phyloP scores from a whole-genome alignment of 805 yeast species.

The Candida ulmi region DNA sequence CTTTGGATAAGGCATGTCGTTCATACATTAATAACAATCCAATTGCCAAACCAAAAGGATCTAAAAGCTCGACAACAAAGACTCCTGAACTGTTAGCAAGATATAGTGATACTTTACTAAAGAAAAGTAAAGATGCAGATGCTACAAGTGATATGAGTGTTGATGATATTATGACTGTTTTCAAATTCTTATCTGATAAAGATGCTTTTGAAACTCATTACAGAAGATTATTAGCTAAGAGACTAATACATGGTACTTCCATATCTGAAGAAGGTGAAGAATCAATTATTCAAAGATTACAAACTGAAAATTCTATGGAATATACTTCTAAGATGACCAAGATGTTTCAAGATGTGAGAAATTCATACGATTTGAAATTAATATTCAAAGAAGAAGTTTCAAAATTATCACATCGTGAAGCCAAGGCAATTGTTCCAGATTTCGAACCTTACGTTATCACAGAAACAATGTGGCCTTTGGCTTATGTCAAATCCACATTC shows the following conservation, averaged over 20 bases:
- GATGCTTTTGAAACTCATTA: constrained; percentile 94
- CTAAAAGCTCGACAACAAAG: constrained; percentile 41
- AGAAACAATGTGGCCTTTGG: constrained; percentile 83
- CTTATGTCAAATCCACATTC: constrained; percentile 31
- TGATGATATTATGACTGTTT: constrained; percentile 80
- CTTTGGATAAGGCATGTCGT: constrained; percentile 86
- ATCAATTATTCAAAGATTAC: constrained; percentile 74
- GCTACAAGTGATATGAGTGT: constrained; percentile 66
- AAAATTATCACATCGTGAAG: constrained; percentile 24
- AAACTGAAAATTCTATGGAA: constrained; percentile 85
- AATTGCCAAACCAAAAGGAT: constrained; percentile 54
- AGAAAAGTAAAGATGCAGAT: constrained; percentile 64
- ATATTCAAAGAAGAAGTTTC: constrained; percentile 45
- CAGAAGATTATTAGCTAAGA: constrained; percentile 80
- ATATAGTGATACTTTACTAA: constrained; percentile 79
- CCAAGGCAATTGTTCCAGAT: constrained; percentile 35
- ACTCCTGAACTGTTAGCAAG: constrained; percentile 91
- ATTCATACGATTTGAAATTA: constrained; percentile 70
- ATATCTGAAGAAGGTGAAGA: constrained; percentile 81
- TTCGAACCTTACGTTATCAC: constrained; percentile 79
- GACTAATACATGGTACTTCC: constrained; percentile 83
- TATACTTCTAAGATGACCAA: constrained; percentile 91
- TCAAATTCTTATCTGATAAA: constrained; percentile 85
- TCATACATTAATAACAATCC: constrained; percentile 76
- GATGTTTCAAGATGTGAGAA: constrained; percentile 91